Percentiles rank a stretch among this genome's conserved stretches.
phyloP scores from a whole-genome alignment of 78 protist species.

The Polysphondylium violaceum region DNA sequence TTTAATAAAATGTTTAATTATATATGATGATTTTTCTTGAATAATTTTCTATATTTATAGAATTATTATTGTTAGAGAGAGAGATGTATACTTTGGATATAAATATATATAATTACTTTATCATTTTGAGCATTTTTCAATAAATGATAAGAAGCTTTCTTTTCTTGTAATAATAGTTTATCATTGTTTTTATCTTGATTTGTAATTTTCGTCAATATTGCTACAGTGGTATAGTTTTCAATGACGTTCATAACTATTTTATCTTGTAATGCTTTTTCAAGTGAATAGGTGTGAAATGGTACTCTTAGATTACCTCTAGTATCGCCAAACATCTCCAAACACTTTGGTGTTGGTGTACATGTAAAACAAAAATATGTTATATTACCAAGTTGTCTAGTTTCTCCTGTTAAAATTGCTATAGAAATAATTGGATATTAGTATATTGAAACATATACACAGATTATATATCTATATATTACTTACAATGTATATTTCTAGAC shows the following conservation, averaged over 20 bases:
- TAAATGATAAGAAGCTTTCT: slow-evolving; percentile 51
- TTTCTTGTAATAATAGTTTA: slow-evolving; percentile 4
- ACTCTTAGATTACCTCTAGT: slow-evolving; percentile 45
- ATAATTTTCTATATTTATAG: slow-evolving; percentile 9
- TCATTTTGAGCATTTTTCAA: slow-evolving; percentile 33
- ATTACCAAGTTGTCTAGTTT: slow-evolving; percentile 15
- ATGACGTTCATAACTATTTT: slow-evolving; percentile 37
- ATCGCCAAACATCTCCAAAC: slow-evolving; percentile 77
- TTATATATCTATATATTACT: neutral
- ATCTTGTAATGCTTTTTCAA: slow-evolving; percentile 56
- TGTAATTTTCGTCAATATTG: slow-evolving; percentile 57
- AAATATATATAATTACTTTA: neutral
- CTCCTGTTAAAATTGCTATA: slow-evolving; percentile 43
- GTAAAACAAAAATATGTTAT: slow-evolving; percentile 79
- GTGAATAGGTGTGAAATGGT: slow-evolving; percentile 55
- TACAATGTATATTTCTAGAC: slow-evolving; percentile 42
- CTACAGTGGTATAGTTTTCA: slow-evolving; percentile 61
- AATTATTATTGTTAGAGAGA: neutral
- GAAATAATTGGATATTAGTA: neutral
- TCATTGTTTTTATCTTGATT: neutral
- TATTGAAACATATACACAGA: neutral
- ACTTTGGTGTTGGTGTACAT: slow-evolving; percentile 71
- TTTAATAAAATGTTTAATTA: slow-evolving; percentile 64
- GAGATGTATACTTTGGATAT: neutral
- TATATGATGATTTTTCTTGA: slow-evolving; percentile 66